Evolutionary conservation across 768 basidiomycete species (phyloP).

Genomic region (Auriscalpium orientale): DNA sequence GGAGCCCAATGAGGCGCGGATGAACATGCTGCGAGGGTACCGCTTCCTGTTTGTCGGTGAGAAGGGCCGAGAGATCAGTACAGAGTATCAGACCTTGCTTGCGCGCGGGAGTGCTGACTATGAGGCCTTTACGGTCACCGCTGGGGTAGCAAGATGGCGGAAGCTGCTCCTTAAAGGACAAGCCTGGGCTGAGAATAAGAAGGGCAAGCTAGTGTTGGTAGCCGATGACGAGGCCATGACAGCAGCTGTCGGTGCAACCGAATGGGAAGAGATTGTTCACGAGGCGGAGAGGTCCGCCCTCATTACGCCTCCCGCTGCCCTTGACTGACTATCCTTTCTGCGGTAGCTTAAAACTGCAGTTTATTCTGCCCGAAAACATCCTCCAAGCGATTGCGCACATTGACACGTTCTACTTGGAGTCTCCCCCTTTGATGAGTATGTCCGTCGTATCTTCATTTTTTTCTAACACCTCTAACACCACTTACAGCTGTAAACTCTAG

Average conservation of each 20-base stretch:
- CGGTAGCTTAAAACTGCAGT: conserved; percentile 32
- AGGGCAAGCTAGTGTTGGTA: conserved; percentile 36
- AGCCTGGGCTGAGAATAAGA: conserved; percentile 30
- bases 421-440: conserved; percentile 28
- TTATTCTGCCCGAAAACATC: conserved; percentile 41
- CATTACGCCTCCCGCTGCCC: neutral
- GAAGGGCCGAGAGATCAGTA: conserved; percentile 39
- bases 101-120: conserved; percentile 51
- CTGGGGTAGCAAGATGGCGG: conserved; percentile 43
- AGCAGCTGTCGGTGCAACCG: conserved; percentile 43
- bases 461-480: too few relatives aligned
- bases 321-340: neutral
- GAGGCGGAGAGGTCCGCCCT: conserved; percentile 41
- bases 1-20: conserved; percentile 61
- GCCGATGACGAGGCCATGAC: conserved; percentile 40
- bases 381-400: conserved; percentile 40
- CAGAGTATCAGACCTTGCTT: conserved; percentile 46
- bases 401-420: conserved; percentile 27
- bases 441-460: neutral
- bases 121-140: conserved; percentile 50
- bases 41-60: conserved; percentile 60
- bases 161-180: conserved; percentile 44
- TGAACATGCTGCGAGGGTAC: conserved; percentile 42
- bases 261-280: conserved; percentile 44
- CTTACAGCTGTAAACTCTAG: neutral